Conservation (phyloP, 2,329 filamentous ascomycete genomes). For the Sordariomycetes sp. region DNA sequence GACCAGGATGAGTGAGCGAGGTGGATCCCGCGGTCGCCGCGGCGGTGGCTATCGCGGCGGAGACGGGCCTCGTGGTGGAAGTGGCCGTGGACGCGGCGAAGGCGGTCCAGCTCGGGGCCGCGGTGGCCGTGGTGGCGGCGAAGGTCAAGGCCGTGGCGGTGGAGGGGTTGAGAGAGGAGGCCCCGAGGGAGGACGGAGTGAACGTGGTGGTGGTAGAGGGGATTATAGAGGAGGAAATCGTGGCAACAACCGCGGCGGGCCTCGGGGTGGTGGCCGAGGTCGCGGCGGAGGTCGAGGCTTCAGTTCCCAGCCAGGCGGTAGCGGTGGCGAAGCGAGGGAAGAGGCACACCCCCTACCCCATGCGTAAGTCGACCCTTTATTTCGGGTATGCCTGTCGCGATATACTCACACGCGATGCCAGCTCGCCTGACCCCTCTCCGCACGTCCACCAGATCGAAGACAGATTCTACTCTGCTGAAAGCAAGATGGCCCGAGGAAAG, state of each 20-base stretch:
- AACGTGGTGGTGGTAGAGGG: constrained; percentile 9
- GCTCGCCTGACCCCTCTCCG: constrained; percentile 13
- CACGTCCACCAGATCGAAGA: constrained; percentile 26
- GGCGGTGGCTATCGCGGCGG: no score
- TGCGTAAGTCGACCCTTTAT: neutral
- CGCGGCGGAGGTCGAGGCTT: constrained; percentile 10
- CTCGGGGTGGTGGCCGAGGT: constrained; percentile 9
- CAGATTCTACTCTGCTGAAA: constrained; percentile 19
- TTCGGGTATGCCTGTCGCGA: constrained; percentile 1
- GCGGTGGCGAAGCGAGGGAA: constrained; percentile 10
- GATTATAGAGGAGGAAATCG: constrained; percentile 12
- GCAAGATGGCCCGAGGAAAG: constrained; percentile 17
- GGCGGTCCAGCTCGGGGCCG: constrained; percentile 6
- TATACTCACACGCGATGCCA: constrained; percentile 9
- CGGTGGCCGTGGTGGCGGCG: constrained; percentile 12
- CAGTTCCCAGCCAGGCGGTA: neutral
- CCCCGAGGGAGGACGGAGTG: constrained; percentile 1
- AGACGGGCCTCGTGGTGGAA: no score
- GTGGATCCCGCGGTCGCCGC: neutral
- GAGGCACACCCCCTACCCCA: constrained; percentile 11
- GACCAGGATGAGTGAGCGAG: neutral
- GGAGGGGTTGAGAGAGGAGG: constrained; percentile 14
- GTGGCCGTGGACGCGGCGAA: neutral
- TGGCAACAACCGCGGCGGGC: constrained; percentile 10
- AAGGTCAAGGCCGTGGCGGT: constrained; percentile 5